Percentiles rank a stretch among this genome's conserved stretches.
Evolutionary conservation across 2,329 filamentous ascomycete species (phyloP).

Genomic region (Clarireedia monteithiana): DNA sequence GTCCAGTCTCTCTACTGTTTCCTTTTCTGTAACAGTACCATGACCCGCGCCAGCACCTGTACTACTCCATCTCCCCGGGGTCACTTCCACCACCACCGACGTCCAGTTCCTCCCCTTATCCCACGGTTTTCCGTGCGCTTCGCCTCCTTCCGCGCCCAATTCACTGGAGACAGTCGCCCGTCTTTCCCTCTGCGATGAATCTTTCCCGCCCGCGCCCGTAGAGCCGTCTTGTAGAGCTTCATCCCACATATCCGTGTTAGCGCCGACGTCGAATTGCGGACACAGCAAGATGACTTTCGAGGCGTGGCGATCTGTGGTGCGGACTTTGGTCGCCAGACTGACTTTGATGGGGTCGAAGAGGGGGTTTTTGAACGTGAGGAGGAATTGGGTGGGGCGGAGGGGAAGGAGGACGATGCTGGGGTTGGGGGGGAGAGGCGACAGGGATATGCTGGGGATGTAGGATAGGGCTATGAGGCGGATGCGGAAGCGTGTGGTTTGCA

Average conservation of each 20-base stretch:
- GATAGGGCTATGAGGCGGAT: constrained; percentile 84
- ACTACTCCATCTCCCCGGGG: constrained; percentile 43
- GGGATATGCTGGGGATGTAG: constrained; percentile 76
- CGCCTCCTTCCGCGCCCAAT: neutral
- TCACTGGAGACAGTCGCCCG: neutral
- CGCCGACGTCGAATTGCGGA: constrained; percentile 87
- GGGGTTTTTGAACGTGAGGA: constrained; percentile 87
- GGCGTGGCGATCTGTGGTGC: constrained; percentile 67
- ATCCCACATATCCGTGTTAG: constrained; percentile 91
- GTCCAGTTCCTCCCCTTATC: constrained; percentile 92
- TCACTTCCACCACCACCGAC: constrained; percentile 83
- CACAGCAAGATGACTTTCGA: constrained; percentile 87
- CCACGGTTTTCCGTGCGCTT: constrained; percentile 73
- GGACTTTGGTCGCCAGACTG: constrained; percentile 74
- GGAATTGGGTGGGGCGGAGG: constrained; percentile 60
- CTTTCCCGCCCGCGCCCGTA: constrained; percentile 26
- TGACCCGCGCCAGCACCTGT: constrained; percentile 28
- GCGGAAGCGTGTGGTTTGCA: constrained; percentile 81
- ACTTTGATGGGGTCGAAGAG: constrained; percentile 87
- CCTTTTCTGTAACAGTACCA: constrained; percentile 46
- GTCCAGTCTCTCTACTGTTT: constrained; percentile 11
- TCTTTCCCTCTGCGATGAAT: constrained; percentile 2
- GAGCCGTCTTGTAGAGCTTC: constrained; percentile 49
- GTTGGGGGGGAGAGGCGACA: constrained; percentile 50
- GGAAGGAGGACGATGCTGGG: constrained; percentile 16